These are phyloP conservation scores for Malassezia sp. DNA, from an alignment of 1,284 basidiomycete genomes.

Conservation along the genomic window DNA sequence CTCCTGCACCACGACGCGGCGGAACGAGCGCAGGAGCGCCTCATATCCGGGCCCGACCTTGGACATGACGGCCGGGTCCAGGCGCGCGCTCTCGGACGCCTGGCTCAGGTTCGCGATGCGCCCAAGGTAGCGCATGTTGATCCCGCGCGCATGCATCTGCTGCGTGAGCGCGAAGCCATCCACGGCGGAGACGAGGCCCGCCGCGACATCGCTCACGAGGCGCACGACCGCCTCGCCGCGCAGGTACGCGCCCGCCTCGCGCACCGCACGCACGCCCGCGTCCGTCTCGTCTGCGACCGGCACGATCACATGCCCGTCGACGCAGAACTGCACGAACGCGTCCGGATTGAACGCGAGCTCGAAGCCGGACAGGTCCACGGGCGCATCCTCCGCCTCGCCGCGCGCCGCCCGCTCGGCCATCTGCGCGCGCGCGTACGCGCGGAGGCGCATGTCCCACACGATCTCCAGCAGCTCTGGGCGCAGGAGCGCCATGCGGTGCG, in stretches of 20 bases:
- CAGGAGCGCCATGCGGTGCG: conserved; percentile 53
- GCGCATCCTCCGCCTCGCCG: conserved; percentile 22
- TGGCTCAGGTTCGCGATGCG: conserved; percentile 46
- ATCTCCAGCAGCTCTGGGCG: conserved; percentile 53
- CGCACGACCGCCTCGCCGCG: conserved; percentile 50
- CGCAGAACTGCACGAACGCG: conserved; percentile 50
- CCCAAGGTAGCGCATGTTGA: conserved; percentile 57
- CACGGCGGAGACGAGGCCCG: conserved; percentile 48
- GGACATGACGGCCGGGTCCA: conserved; percentile 29
- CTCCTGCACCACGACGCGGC: conserved; percentile 50
- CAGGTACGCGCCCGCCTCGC: conserved; percentile 51
- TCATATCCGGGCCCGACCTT: conserved; percentile 39
- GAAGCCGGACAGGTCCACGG: conserved; percentile 48
- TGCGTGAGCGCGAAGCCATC: conserved; percentile 52
- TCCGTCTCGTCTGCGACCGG: conserved; percentile 49
- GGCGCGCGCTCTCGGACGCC: conserved; percentile 47
- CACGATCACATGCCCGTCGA: conserved; percentile 21
- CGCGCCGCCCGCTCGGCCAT: conserved; percentile 38
- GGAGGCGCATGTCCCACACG: conserved; percentile 52
- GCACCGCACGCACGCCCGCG: conserved; percentile 51
- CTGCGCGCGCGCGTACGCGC: conserved; percentile 51
- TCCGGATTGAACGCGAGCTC: conserved; percentile 54
- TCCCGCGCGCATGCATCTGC: conserved; percentile 52
- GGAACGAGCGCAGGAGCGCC: conserved; percentile 35
- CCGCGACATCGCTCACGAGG: conserved; percentile 50